phyloP scores from a whole-genome alignment of 2,329 filamentous ascomycete species.

The Rhinocladiella similis region DNA sequence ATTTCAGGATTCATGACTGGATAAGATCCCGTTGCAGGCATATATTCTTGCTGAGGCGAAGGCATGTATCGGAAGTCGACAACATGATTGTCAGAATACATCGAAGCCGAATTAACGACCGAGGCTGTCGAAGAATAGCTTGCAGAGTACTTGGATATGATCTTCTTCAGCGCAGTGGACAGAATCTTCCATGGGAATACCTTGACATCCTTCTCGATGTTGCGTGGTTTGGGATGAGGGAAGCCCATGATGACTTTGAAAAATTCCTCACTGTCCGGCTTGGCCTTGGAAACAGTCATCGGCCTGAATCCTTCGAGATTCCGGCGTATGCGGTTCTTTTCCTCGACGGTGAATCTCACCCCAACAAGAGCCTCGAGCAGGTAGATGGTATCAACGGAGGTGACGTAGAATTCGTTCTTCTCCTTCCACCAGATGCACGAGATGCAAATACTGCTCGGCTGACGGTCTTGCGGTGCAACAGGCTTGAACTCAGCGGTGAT shows the following conservation, averaged over 20 bases:
- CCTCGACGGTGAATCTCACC: slow-evolving; percentile 86
- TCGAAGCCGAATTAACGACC: slow-evolving; percentile 41
- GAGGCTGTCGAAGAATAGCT: slow-evolving; percentile 68
- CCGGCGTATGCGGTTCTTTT: slow-evolving; percentile 95
- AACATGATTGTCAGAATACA: slow-evolving; percentile 43
- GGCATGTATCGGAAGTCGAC: slow-evolving; percentile 50
- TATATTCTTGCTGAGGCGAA: slow-evolving; percentile 40
- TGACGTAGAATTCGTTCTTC: slow-evolving; percentile 87
- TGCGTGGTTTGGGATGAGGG: slow-evolving; percentile 88
- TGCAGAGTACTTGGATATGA: slow-evolving; percentile 91
- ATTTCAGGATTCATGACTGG: slow-evolving; percentile 8
- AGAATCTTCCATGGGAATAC: slow-evolving; percentile 97
- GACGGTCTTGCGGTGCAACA: slow-evolving; percentile 74
- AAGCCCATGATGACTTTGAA: slow-evolving; percentile 99
- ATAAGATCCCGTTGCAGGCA: slow-evolving; percentile 30
- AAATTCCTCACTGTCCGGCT: slow-evolving; percentile 90
- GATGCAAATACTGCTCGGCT: slow-evolving; percentile 84
- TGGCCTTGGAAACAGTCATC: slow-evolving; percentile 88
- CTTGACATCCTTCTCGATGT: slow-evolving; percentile 99
- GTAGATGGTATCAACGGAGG: slow-evolving; percentile 94
- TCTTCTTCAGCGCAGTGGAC: slow-evolving; percentile 86
- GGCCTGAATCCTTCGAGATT: slow-evolving; percentile 95
- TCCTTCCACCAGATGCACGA: slow-evolving; percentile 98
- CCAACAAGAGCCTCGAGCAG: slow-evolving; percentile 90
- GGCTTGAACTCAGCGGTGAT: slow-evolving; percentile 79